These are phyloP conservation scores for Cyphellophora attinorum DNA, from an alignment of 2,329 filamentous ascomycete species.

Conservation along the genomic window DNA sequence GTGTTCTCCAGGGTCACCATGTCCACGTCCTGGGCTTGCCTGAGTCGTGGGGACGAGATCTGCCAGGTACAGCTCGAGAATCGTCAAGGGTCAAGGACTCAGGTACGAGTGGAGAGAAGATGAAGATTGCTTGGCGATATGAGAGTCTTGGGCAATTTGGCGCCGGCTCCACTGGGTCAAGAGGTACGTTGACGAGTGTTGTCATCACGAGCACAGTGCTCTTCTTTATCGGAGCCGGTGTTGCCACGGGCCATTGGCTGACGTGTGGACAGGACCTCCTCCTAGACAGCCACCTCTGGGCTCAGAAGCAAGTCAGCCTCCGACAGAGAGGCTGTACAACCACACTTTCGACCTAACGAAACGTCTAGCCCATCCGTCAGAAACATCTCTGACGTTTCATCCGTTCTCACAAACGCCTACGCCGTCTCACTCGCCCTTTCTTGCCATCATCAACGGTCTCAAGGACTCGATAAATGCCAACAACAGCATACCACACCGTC, in stretches of 20 bases:
- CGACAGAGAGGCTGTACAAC: conserved; percentile 57
- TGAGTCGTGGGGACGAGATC: conserved; percentile 70
- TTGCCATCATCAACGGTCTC: conserved; percentile 52
- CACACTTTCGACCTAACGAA: conserved; percentile 65
- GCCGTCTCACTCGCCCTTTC: conserved; percentile 45
- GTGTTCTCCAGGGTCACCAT: conserved; percentile 79
- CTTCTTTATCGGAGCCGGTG: too few relatives aligned
- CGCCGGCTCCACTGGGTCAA: conserved; percentile 40
- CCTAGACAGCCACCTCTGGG: too few relatives aligned
- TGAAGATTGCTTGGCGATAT: conserved; percentile 99
- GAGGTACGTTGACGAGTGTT: too few relatives aligned
- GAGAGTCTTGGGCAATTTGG: conserved; percentile 69
- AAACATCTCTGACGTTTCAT: conserved; percentile 42
- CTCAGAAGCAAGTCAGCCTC: conserved; percentile 32
- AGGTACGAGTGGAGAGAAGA: conserved; percentile 55
- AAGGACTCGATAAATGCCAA: conserved; percentile 45
- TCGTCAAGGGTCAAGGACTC: conserved; percentile 36
- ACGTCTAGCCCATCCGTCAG: conserved; percentile 48
- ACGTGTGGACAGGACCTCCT: too few relatives aligned
- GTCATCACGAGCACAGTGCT: too few relatives aligned
- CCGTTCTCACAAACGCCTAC: conserved; percentile 2
- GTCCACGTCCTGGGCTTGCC: conserved; percentile 76
- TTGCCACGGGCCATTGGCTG: too few relatives aligned
- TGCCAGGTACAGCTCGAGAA: conserved; percentile 61
- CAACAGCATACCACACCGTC: conserved; percentile 57